Evolutionary conservation across 352 stramenopile species (phyloP), one percentile per base, ranked within the genome.

Genomic region (Phytophthora tubulina): DNA sequence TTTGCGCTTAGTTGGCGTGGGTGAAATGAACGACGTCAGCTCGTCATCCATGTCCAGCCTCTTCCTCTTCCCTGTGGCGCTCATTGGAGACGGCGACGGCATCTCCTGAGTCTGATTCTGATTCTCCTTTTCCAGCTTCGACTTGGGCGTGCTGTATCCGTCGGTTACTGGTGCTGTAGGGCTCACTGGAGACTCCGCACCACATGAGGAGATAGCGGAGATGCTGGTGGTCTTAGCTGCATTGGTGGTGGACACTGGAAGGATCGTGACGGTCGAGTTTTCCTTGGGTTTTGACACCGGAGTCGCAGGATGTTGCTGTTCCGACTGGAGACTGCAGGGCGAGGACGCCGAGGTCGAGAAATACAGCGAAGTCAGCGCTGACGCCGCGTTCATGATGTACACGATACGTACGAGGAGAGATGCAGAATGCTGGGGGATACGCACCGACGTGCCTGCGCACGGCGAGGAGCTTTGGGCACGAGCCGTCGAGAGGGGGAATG

Each of bases 1-100:
- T 56, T 92, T 93, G 32, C 84, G 82, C 33, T 79, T 86, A 2
- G 66, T 62, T 11, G 61, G 35, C n/a, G 63, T 46, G 42, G 52
- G 51, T 0, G 39, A 32, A 11, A 61, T 15, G 46, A 57, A 61
- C 2, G 50, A 60, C 39, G 42, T 38, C 11, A 63, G 45, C 1
- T 75, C 57, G 21, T 72, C 55, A 13, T 65, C 56, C 38, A 64
- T 21, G 4, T 73, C 41, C 6, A 58, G 32, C 14, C 73, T 72
- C 56, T 89, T 89, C 38, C 82, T 73, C 49, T 89, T 89, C 55
- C 54, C 52, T 27, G 56, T 66, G 33, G 33, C 13, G 32, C 51
- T 50, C 17, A 45, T 49, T 33, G 53, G 27, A 30, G 54, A 65
- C 4, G 56, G 52, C 21, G 68, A 51, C 33, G 61, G 52, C 31